These are phyloP conservation scores for Fusarium globosum DNA, from an alignment of 2,329 filamentous ascomycete species.

Conservation along the genomic window DNA sequence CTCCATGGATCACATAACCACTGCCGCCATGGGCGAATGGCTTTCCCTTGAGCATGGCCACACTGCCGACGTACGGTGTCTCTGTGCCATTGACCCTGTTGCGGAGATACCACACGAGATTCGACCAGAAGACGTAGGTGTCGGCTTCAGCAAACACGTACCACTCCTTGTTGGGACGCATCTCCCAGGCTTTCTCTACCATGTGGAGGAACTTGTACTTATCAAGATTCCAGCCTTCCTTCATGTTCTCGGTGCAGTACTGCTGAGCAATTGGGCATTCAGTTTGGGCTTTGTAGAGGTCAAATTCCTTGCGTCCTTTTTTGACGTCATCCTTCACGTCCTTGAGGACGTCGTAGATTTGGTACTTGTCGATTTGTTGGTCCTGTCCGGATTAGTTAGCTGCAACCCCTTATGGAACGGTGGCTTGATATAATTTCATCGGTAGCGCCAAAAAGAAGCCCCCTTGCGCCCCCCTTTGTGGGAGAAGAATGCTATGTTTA, in stretches of 20 bases:
- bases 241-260: constrained; percentile 52
- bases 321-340: constrained; percentile 51
- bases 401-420: background rate
- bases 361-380: constrained; percentile 60
- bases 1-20: constrained; percentile 66
- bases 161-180: constrained; percentile 66
- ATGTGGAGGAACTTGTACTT: constrained; percentile 72
- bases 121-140: constrained; percentile 67
- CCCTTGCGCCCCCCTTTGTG: background rate
- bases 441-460: background rate
- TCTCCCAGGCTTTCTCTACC: constrained; percentile 64
- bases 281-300: constrained; percentile 58
- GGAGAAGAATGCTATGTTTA: background rate
- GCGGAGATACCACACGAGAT: constrained; percentile 62
- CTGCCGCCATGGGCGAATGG: constrained; percentile 68
- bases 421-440: constrained; percentile 14
- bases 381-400: constrained; percentile 49
- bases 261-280: constrained; percentile 60
- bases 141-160: constrained; percentile 71
- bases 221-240: constrained; percentile 64
- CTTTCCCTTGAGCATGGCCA: constrained; percentile 57
- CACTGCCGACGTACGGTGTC: constrained; percentile 63
- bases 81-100: constrained; percentile 55
- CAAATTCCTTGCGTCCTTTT: constrained; percentile 56
- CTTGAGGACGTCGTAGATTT: constrained; percentile 56